phyloP scores from a whole-genome alignment of 768 basidiomycete genomes.

The Mrakia frigida region DNA sequence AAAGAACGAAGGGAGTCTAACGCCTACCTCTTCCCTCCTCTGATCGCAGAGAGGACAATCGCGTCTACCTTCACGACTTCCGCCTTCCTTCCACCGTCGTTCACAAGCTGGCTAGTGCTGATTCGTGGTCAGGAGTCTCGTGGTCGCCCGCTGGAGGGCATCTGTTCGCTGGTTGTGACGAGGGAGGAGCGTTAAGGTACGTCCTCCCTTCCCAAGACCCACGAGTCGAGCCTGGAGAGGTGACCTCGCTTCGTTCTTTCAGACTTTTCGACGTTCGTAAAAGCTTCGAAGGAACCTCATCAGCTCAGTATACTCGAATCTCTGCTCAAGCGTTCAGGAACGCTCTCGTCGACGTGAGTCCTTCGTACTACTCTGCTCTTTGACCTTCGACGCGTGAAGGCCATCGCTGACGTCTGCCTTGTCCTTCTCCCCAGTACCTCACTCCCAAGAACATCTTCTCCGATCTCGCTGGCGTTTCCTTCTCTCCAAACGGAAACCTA shows the following conservation, averaged over 20 bases:
- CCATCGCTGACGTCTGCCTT: no score
- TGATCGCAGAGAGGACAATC: not conserved
- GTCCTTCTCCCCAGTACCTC: not conserved
- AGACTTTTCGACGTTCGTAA: constrained; percentile 12
- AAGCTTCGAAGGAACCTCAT: not conserved
- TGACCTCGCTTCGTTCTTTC: not conserved
- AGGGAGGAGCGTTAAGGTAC: not conserved
- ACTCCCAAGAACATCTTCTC: constrained; percentile 6
- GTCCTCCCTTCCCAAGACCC: not conserved
- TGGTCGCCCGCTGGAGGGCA: not conserved
- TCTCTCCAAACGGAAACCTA: not conserved
- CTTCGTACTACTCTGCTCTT: no score
- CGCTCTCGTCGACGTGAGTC: not conserved
- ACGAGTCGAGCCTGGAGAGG: not conserved
- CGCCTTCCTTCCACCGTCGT: constrained; percentile 3
- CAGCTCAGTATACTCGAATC: not conserved
- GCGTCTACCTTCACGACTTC: constrained; percentile 2
- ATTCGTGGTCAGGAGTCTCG: constrained; percentile 8
- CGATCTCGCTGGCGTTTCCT: constrained; percentile 8
- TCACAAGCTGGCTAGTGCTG: not conserved
- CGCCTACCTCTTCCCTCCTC: no score
- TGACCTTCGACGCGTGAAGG: no score
- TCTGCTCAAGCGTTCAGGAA: not conserved
- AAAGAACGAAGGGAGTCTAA: no score
- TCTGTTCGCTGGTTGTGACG: constrained; percentile 15